Evolutionary conservation across 1,284 basidiomycete species (phyloP).

Genomic region (Cryptococcus sp.): DNA sequence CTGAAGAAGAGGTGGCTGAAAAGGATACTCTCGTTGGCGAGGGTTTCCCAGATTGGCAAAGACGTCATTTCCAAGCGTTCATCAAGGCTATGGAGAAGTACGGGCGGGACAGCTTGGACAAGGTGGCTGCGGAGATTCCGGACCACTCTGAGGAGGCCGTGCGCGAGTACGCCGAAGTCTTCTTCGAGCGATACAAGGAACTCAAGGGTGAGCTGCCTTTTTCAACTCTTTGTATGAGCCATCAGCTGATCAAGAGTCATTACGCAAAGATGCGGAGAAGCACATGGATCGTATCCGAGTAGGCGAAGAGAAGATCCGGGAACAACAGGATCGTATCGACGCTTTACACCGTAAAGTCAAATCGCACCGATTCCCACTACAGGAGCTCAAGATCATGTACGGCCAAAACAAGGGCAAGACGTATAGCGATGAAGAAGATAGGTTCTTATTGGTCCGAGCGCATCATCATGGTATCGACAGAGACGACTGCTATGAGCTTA

Average conservation of each 20-base stretch:
- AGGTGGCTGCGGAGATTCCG: conserved; percentile 81
- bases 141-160: conserved; percentile 84
- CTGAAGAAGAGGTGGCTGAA: conserved; percentile 75
- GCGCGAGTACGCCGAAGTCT: conserved; percentile 76
- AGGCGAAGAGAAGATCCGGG: conserved; percentile 76
- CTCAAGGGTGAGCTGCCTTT: conserved; percentile 62
- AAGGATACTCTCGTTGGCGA: conserved; percentile 77
- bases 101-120: conserved; percentile 76
- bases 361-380: conserved; percentile 83
- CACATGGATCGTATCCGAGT: conserved; percentile 77
- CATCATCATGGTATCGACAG: conserved; percentile 88
- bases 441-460: conserved; percentile 88
- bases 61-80: conserved; percentile 91
- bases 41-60: conserved; percentile 88
- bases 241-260: not conserved
- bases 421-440: conserved; percentile 95
- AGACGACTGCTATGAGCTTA: conserved; percentile 92
- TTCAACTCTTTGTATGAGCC: not conserved
- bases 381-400: conserved; percentile 90
- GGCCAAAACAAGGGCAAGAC: conserved; percentile 94
- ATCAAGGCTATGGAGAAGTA: conserved; percentile 80
- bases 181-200: conserved; percentile 87
- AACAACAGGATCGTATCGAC: conserved; percentile 67
- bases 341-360: conserved; percentile 84
- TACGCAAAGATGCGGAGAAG: conserved; percentile 68